These are phyloP conservation scores for Cymbopogon citratus DNA, from an alignment of 176 grass and related monocot genomes.

Conservation along the genomic window DNA sequence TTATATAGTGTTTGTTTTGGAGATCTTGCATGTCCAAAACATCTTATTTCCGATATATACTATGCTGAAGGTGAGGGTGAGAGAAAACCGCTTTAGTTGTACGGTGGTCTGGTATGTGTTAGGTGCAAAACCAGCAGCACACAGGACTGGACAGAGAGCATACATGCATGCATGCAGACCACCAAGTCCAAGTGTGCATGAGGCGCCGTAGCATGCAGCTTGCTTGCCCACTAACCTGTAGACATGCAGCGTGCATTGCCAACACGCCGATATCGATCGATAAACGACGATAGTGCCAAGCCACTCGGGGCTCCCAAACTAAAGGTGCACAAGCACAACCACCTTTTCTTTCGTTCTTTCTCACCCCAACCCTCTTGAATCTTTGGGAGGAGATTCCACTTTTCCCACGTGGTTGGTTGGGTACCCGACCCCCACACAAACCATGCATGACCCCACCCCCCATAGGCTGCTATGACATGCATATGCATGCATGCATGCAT, in stretches of 20 bases:
- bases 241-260: not conserved
- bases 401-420: slow-evolving; percentile 21
- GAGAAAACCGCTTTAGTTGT: slow-evolving; percentile 19
- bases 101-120: slow-evolving; percentile 20
- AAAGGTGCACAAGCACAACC: slow-evolving; percentile 25
- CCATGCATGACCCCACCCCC: not conserved
- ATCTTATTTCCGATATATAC: no score
- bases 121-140: slow-evolving; percentile 44
- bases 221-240: not conserved
- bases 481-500: not conserved
- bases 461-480: not conserved
- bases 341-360: not conserved
- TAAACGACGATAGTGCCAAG: slow-evolving; percentile 12
- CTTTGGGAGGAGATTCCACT: slow-evolving; percentile 8
- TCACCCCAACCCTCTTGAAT: not conserved
- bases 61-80: not conserved
- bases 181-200: not conserved
- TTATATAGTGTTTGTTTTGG: no score
- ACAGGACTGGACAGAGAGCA: not conserved
- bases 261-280: not conserved
- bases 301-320: slow-evolving; percentile 12
- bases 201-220: not conserved
- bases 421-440: not conserved
- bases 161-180: not conserved
- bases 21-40: no score